Percentiles rank a stretch among this genome's conserved stretches.
These are phyloP conservation scores for Erythrophleum ivorense DNA, from an alignment of 331 rosid species.

Conservation along the genomic window DNA sequence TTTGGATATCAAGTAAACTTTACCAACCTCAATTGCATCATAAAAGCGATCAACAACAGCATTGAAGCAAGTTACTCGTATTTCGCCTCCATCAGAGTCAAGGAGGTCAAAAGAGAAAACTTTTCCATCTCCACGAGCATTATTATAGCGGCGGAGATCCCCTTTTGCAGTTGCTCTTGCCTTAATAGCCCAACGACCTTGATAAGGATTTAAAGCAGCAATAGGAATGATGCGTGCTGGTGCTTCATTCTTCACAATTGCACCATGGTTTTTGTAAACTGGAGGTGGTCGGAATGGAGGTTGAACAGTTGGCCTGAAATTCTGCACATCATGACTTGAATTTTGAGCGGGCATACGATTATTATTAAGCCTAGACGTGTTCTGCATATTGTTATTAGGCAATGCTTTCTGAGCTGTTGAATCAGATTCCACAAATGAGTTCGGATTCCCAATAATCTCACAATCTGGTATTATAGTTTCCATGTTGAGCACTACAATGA, in stretches of 20 bases:
- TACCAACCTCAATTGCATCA: slow-evolving; percentile 81
- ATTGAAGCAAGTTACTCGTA: slow-evolving; percentile 94
- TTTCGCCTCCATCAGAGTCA: slow-evolving; percentile 98
- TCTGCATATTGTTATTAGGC: slow-evolving; percentile 40
- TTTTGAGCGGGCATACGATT: slow-evolving; percentile 46
- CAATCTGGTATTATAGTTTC: slow-evolving; percentile 80
- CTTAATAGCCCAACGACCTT: slow-evolving; percentile 98
- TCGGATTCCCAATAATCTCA: slow-evolving; percentile 86
- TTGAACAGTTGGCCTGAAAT: slow-evolving; percentile 78
- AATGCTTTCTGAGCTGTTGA: slow-evolving; percentile 47
- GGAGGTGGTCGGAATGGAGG: slow-evolving; percentile 92
- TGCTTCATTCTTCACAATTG: slow-evolving; percentile 90
- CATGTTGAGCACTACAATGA: slow-evolving; percentile 81
- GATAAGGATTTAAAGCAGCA: slow-evolving; percentile 93
- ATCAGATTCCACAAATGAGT: slow-evolving; percentile 49
- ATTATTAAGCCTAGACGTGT: slow-evolving; percentile 41
- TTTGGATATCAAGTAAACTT: slow-evolving; percentile 89
- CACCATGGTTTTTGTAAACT: slow-evolving; percentile 71
- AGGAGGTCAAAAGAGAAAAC: slow-evolving; percentile 96
- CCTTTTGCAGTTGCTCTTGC: slow-evolving; percentile 98
- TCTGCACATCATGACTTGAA: slow-evolving; percentile 48
- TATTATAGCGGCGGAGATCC: slow-evolving; percentile 91
- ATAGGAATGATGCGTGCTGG: slow-evolving; percentile 89
- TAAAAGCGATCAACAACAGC: slow-evolving; percentile 93
- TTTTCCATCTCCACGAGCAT: slow-evolving; percentile 98